Percentiles rank a stretch among this genome's conserved stretches.
Evolutionary conservation across 202 grass and related monocot genomes (phyloP).

Genomic region (Zoysia matrella): DNA sequence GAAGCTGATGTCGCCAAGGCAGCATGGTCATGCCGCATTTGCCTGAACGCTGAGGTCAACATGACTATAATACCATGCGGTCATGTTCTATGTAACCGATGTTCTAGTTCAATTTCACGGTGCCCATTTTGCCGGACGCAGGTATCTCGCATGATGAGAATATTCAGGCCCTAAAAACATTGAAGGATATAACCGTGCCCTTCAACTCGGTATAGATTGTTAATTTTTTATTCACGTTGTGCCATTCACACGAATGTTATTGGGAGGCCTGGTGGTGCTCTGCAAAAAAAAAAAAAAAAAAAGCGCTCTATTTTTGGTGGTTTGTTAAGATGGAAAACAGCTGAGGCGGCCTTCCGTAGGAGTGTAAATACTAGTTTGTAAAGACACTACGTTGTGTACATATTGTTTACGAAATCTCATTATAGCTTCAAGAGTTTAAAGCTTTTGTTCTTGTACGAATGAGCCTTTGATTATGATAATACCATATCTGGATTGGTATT

Average conservation of each 20-base stretch:
- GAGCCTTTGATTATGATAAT: too few species aligned
- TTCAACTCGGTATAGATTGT: not conserved
- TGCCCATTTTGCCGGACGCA: constrained; percentile 89
- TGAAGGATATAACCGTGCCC: not conserved
- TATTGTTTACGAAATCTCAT: too few species aligned
- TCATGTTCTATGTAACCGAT: constrained; percentile 82
- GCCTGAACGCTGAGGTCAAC: constrained; percentile 77
- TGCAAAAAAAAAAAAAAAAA: not conserved
- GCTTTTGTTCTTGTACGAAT: too few species aligned
- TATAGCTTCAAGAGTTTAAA: too few species aligned
- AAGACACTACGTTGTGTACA: too few species aligned
- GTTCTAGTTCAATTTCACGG: constrained; percentile 71
- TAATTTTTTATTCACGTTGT: not conserved
- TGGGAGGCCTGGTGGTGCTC: not conserved
- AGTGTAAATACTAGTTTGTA: too few species aligned
- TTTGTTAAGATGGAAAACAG: too few species aligned
- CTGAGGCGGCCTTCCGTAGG: too few species aligned
- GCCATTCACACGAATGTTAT: constrained; percentile 19
- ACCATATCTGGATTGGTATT: too few species aligned
- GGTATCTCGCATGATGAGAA: constrained; percentile 84
- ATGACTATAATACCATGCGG: constrained; percentile 85
- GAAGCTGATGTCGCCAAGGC: constrained; percentile 81
- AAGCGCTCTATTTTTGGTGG: too few species aligned
- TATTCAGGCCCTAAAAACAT: constrained; percentile 75
- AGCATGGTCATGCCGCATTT: constrained; percentile 90